Base-by-base conservation (phyloP, 306 rosid species). In the Herpetospermum pedunculosum region DNA sequence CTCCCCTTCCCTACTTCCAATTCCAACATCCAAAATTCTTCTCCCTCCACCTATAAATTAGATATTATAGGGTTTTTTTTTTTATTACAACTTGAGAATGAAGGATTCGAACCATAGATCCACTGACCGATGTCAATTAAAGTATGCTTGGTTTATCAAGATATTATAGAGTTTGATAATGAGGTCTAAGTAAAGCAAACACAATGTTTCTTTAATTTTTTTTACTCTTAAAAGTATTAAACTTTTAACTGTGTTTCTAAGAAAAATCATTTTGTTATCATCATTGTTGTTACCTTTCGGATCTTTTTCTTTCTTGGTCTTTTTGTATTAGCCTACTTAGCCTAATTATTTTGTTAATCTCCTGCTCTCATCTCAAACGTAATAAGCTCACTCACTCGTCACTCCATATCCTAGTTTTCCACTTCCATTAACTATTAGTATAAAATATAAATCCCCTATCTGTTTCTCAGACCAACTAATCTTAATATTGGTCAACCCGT, bases 171-270 rank as follows among this genome's bases (percentile, higher is more conserved):
- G n/a, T n/a, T 64, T 64, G 72, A 67, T 67, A 67, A 67, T 67
- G 72, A 12, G 48, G 72, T 41, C 52, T 67, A 67, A 67, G 19
- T 67, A 67, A 67, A 67, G 72, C 35, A 67, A 67, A 67, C 53
- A 41, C n/a, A 40, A 21, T 21, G 18, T 38, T 11, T 40, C 10
- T 65, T 67, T 35, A 67, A 67, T 8, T 23, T 13, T 21, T 38
- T 11, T 40, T 32, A 1, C 25, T 63, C 43, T 63, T 63, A n/a
- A 35, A 29, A 64, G 71, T 10, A 38, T 37, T n/a, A 3, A 37
- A 64, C 29, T 19, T 34, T 65, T 40, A 40, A 13, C 72, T 41
- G 52, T 67, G n/a, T 41, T 41, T 5, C 8, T 40, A 6, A 23
- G 72, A 25, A 23, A 23, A 21, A 41, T 6, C 72, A 38, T 41